Evolutionary conservation across 148 eudicot species (phyloP).

Genomic region (Cornus controversa): DNA sequence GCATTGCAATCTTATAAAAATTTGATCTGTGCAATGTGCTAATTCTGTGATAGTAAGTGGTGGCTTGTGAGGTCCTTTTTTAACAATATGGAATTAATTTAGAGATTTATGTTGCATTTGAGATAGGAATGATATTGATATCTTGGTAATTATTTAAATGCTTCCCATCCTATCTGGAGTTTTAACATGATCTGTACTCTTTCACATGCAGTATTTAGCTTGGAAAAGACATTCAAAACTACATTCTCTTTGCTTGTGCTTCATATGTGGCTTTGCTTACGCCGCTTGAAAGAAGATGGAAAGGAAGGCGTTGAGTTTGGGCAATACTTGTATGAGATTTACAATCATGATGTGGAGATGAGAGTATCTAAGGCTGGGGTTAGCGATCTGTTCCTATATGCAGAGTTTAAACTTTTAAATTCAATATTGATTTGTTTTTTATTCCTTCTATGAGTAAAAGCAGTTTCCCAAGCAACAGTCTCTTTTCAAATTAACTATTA

Average conservation of each 20-base stretch:
- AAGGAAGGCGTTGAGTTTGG: slow-evolving; percentile 91
- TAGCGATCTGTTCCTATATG: slow-evolving; percentile 32
- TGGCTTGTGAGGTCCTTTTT: neutral
- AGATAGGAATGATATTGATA: neutral
- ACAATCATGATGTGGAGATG: slow-evolving; percentile 93
- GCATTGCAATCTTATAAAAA: neutral
- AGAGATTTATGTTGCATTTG: neutral
- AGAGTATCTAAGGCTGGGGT: slow-evolving; percentile 99
- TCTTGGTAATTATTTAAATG: neutral
- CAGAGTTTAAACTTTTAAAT: neutral
- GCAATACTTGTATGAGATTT: slow-evolving; percentile 85
- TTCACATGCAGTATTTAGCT: slow-evolving; percentile 68
- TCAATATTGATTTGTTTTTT: neutral
- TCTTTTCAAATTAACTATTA: neutral
- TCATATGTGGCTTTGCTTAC: slow-evolving; percentile 94
- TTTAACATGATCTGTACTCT: neutral
- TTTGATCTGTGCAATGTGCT: neutral
- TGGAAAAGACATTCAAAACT: slow-evolving; percentile 95
- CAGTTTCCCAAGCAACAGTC: neutral
- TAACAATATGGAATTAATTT: neutral
- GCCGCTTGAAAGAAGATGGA: slow-evolving; percentile 88
- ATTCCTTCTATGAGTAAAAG: neutral
- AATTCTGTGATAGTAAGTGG: neutral
- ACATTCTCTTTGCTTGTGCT: slow-evolving; percentile 86
- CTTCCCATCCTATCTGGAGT: neutral